These are phyloP conservation scores for Talinum fruticosum DNA, from an alignment of 148 eudicot genomes.

Conservation along the genomic window DNA sequence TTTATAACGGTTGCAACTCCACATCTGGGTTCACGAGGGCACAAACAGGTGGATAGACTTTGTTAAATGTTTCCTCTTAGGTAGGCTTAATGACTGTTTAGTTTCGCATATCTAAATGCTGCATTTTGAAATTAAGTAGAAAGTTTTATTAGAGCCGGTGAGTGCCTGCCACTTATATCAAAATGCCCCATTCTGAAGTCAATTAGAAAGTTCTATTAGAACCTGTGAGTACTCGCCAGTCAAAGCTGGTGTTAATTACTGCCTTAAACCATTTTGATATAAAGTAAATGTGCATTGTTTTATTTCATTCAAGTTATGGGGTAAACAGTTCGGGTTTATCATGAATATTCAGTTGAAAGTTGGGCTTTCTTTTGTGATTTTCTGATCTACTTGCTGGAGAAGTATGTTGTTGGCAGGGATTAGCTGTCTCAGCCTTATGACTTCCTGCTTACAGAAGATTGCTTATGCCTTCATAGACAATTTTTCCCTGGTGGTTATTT, in stretches of 20 bases:
- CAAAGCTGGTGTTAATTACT: neutral
- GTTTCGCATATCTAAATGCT: neutral
- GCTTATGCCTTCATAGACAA: neutral
- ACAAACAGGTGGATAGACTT: constrained; percentile 58
- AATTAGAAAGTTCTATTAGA: neutral
- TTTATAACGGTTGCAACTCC: constrained; percentile 93
- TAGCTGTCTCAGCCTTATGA: neutral
- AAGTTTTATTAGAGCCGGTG: neutral
- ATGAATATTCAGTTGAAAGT: neutral
- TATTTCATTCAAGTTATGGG: neutral
- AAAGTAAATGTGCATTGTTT: neutral
- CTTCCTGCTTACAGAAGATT: neutral
- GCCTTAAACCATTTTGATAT: neutral
- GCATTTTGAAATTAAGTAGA: neutral
- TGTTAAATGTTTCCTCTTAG: neutral
- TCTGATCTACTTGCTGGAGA: neutral
- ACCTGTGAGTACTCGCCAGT: neutral
- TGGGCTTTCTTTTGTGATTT: neutral
- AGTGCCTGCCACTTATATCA: neutral
- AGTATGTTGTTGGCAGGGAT: neutral
- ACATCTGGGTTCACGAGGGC: constrained; percentile 88
- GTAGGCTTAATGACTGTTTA: neutral
- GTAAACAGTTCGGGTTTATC: neutral
- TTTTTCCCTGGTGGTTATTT: too few species aligned
- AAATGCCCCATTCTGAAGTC: neutral